These are phyloP conservation scores for Nakazawaea holstii DNA, from an alignment of 805 yeast genomes.

Conservation along the genomic window DNA sequence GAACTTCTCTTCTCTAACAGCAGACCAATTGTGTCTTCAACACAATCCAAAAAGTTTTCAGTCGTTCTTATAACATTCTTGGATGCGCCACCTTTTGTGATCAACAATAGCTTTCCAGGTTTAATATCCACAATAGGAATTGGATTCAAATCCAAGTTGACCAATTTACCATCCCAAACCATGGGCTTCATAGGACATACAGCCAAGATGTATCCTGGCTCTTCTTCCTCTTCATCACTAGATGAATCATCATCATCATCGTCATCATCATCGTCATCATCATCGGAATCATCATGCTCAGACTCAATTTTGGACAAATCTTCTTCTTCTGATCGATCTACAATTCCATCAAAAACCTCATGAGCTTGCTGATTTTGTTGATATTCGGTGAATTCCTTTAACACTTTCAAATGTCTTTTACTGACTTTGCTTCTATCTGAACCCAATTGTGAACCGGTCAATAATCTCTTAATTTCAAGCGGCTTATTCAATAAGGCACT, in stretches of 20 bases:
- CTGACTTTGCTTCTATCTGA: constrained; percentile 36
- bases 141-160: constrained; percentile 43
- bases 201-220: constrained; percentile 59
- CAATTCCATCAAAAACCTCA: constrained; percentile 3
- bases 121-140: constrained; percentile 52
- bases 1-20: constrained; percentile 67
- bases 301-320: constrained; percentile 9
- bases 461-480: constrained; percentile 35
- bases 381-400: constrained; percentile 21
- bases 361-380: constrained; percentile 12
- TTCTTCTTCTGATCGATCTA: constrained; percentile 13
- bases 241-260: constrained; percentile 18
- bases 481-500: constrained; percentile 40
- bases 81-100: constrained; percentile 64
- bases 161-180: constrained; percentile 83
- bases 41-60: constrained; percentile 50
- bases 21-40: constrained; percentile 46
- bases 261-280: constrained; percentile 22
- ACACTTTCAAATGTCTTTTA: constrained; percentile 24
- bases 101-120: constrained; percentile 61
- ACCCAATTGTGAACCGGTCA: constrained; percentile 46
- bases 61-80: constrained; percentile 50
- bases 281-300: constrained; percentile 20
- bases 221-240: constrained; percentile 21
- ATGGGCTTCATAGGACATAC: constrained; percentile 79